Percentiles rank a stretch among this genome's conserved stretches.
phyloP scores from a whole-genome alignment of 345 rosid species.

The Eucalyptus leucophloia region DNA sequence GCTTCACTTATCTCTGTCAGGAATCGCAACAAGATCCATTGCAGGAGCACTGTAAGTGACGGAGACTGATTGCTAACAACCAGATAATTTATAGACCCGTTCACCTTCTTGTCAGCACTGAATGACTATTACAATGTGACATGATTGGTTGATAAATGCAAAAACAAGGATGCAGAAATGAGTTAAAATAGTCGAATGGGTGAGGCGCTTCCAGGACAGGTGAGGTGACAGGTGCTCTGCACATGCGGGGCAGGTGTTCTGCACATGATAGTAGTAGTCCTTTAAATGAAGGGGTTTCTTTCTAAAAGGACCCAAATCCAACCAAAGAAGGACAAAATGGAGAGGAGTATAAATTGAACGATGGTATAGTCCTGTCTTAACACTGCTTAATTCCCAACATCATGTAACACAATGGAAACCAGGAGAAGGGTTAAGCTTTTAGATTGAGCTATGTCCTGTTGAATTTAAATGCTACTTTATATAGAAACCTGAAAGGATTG shows the following conservation, averaged over 20 bases:
- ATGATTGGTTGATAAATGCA: neutral
- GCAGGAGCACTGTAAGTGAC: constrained; percentile 62
- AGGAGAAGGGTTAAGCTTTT: neutral
- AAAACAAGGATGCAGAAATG: neutral
- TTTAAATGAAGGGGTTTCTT: neutral
- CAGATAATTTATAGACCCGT: neutral
- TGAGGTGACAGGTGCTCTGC: neutral
- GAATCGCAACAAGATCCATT: constrained; percentile 61
- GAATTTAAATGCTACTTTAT: neutral
- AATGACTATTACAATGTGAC: neutral
- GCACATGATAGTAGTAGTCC: neutral
- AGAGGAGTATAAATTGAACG: neutral
- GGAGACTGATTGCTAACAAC: neutral
- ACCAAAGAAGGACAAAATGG: neutral
- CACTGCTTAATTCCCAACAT: neutral
- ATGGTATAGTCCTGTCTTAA: neutral
- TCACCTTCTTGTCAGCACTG: neutral
- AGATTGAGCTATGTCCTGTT: neutral
- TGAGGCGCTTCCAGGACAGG: neutral
- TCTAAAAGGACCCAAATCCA: neutral
- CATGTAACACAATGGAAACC: neutral
- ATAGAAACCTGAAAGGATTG: neutral
- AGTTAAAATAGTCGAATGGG: neutral
- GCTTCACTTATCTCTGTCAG: constrained; percentile 63
- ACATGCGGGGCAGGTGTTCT: neutral